These are phyloP conservation scores for Lomentospora prolificans DNA, from an alignment of 2,329 filamentous ascomycete genomes.

Conservation along the genomic window DNA sequence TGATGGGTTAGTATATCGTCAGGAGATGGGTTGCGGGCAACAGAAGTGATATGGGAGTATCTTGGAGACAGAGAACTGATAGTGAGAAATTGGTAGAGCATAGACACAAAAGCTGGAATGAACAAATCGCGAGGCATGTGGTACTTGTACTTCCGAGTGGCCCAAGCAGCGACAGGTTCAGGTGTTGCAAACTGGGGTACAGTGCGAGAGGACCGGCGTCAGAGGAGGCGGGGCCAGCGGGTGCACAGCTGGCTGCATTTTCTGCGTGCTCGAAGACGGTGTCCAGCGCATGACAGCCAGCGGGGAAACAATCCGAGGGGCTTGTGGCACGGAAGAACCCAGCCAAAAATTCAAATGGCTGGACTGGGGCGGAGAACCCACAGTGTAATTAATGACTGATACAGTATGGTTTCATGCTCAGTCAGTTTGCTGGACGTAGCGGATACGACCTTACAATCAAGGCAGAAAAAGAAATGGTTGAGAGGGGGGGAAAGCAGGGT, in stretches of 20 bases:
- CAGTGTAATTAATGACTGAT: no score
- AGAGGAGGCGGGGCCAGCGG: no score
- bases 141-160: background rate
- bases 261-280: no score
- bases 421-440: background rate
- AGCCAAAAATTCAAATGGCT: background rate
- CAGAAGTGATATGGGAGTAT: constrained; percentile 4
- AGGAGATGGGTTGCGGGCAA: background rate
- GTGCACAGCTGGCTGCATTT: no score
- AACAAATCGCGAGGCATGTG: no score
- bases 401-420: background rate
- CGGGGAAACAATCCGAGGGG: no score
- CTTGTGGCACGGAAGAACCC: no score
- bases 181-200: no score
- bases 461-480: background rate
- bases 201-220: background rate
- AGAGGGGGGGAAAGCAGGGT: background rate
- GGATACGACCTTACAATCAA: background rate
- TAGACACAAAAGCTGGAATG: constrained; percentile 7
- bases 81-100: constrained; percentile 26
- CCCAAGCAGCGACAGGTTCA: no score
- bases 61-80: constrained; percentile 26
- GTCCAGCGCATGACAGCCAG: no score
- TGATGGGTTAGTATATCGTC: constrained; percentile 3
- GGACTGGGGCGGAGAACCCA: no score